These are phyloP conservation scores for Fusarium albidum DNA, from an alignment of 2,329 filamentous ascomycete genomes.

Conservation along the genomic window DNA sequence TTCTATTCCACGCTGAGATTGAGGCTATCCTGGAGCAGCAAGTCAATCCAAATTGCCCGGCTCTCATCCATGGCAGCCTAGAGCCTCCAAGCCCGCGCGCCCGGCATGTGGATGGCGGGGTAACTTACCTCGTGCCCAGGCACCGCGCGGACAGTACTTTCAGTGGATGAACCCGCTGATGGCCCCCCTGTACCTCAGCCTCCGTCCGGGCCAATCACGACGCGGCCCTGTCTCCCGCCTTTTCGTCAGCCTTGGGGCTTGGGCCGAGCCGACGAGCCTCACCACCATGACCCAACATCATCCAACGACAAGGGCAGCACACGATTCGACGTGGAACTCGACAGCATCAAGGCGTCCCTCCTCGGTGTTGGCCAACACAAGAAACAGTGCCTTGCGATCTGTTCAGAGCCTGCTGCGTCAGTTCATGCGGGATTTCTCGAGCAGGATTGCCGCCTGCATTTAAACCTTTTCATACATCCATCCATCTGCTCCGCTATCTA, in stretches of 20 bases:
- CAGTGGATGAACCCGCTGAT: slow-evolving; percentile 13
- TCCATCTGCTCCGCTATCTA: slow-evolving; percentile 14
- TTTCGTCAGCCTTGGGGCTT: slow-evolving; percentile 35
- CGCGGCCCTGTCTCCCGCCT: slow-evolving; percentile 13
- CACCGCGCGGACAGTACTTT: slow-evolving; percentile 17
- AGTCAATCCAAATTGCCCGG: too few species aligned
- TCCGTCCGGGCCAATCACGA: slow-evolving; percentile 20
- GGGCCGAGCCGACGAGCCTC: slow-evolving; percentile 32
- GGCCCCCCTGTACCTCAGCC: slow-evolving; percentile 4
- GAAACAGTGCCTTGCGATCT: background rate
- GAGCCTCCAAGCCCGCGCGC: slow-evolving; percentile 15
- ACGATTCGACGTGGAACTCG: slow-evolving; percentile 18
- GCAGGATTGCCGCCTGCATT: background rate
- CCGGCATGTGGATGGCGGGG: slow-evolving; percentile 33
- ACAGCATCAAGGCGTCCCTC: slow-evolving; percentile 10
- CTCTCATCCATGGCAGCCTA: slow-evolving; percentile 15
- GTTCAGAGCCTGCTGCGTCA: background rate
- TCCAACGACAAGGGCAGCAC: slow-evolving; percentile 24
- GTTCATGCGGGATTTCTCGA: background rate
- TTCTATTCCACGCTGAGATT: background rate
- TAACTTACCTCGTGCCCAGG: slow-evolving; percentile 14
- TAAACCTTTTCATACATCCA: background rate
- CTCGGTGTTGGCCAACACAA: background rate
- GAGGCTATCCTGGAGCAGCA: background rate
- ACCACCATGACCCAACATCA: slow-evolving; percentile 37